Evolutionary conservation across 2,329 filamentous ascomycete species (phyloP).

Genomic region (Beauveria pseudobassiana): DNA sequence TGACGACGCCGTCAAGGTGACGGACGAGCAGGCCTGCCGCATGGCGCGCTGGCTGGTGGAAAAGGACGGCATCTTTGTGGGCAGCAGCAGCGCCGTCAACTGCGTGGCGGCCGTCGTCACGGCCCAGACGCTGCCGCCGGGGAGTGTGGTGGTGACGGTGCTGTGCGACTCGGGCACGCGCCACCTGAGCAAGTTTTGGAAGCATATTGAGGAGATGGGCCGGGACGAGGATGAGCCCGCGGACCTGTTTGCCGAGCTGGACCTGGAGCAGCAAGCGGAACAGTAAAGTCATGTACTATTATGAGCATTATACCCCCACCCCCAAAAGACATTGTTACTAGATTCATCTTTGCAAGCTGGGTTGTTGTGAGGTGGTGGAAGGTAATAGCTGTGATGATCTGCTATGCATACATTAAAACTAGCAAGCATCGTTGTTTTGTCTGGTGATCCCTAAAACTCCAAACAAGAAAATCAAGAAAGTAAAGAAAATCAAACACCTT

Average conservation of each 20-base stretch:
- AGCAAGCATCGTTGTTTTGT: slow-evolving; percentile 1
- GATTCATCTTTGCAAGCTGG: neutral
- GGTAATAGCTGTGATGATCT: neutral
- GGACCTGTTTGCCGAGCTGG: slow-evolving; percentile 45
- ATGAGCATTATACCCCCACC: slow-evolving; percentile 6
- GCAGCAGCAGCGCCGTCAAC: slow-evolving; percentile 94
- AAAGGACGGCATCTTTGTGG: slow-evolving; percentile 88
- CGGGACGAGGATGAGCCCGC: slow-evolving; percentile 48
- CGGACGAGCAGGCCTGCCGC: slow-evolving; percentile 76
- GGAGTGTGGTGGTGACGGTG: slow-evolving; percentile 70
- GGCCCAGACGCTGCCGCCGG: slow-evolving; percentile 53
- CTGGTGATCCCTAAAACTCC: neutral
- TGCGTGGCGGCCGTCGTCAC: slow-evolving; percentile 72
- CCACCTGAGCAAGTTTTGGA: slow-evolving; percentile 82
- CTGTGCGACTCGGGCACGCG: slow-evolving; percentile 77
- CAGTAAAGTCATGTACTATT: slow-evolving; percentile 1
- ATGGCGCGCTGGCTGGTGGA: slow-evolving; percentile 98
- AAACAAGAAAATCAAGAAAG: neutral
- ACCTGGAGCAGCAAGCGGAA: slow-evolving; percentile 26
- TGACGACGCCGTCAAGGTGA: slow-evolving; percentile 83
- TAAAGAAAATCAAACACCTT: slow-evolving; percentile 4
- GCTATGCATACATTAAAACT: slow-evolving; percentile 5
- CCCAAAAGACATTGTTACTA: neutral
- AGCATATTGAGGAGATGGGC: slow-evolving; percentile 59
- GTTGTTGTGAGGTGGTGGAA: neutral